Conservation (phyloP, 2,329 filamentous ascomycete species). For the Xylariomycetidae sp. region DNA sequence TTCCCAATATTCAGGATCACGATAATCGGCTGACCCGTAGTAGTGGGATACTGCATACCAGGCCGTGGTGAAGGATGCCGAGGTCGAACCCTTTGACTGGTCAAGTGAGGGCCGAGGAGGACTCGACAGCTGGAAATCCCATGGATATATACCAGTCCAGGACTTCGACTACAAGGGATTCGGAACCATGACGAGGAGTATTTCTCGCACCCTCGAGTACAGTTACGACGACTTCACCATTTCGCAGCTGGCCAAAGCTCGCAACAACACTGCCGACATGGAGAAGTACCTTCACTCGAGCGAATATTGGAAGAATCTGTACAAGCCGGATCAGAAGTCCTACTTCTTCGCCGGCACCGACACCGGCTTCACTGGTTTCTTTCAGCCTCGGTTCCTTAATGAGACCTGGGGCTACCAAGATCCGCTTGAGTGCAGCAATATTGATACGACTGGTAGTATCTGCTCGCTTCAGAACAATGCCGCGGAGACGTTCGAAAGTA, state of each 20-base stretch:
- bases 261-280: conserved; percentile 49
- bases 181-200: conserved; percentile 63
- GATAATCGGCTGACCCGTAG: too few species aligned
- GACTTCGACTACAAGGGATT: conserved; percentile 61
- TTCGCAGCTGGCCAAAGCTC: conserved; percentile 50
- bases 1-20: neutral
- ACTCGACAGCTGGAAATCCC: conserved; percentile 62
- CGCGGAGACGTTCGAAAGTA: conserved; percentile 66
- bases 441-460: conserved; percentile 37
- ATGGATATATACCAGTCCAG: conserved; percentile 65
- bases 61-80: conserved; percentile 67
- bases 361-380: conserved; percentile 63
- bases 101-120: conserved; percentile 64
- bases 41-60: conserved; percentile 64
- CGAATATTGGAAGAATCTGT: conserved; percentile 63
- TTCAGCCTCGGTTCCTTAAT: conserved; percentile 63
- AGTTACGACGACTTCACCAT: conserved; percentile 72
- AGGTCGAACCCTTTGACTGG: conserved; percentile 66
- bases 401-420: conserved; percentile 64
- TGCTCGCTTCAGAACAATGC: conserved; percentile 57
- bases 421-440: conserved; percentile 55
- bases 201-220: conserved; percentile 72
- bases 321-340: conserved; percentile 53
- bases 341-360: conserved; percentile 44
- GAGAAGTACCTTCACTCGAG: conserved; percentile 55